Percentiles rank a stretch among this genome's conserved stretches.
Conservation (phyloP, 176 grass and related monocot species). For the Puccinellia tenuiflora region DNA sequence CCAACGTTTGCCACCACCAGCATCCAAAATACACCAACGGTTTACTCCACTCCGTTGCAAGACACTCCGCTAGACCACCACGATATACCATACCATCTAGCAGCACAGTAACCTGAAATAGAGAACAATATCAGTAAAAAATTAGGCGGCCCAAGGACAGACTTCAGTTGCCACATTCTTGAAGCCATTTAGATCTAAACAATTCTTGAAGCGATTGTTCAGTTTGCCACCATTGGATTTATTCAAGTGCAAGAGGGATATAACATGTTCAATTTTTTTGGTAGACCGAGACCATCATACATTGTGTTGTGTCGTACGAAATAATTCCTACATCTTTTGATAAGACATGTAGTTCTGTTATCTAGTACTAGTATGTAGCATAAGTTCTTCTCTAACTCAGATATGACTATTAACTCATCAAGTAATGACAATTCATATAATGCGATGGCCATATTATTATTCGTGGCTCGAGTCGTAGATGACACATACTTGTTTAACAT, state of each 20-base stretch:
- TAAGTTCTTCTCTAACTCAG: not conserved
- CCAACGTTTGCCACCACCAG: not conserved
- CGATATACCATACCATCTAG: not conserved
- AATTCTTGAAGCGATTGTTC: not conserved
- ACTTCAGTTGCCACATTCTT: not conserved
- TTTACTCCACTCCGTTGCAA: not conserved
- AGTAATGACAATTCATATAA: not conserved
- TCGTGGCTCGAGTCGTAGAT: not conserved
- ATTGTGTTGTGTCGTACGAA: not conserved
- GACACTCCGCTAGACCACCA: not conserved
- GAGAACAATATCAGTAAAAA: not conserved
- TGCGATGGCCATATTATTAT: not conserved
- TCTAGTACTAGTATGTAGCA: not conserved
- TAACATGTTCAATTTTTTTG: not conserved
- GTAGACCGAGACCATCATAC: not conserved
- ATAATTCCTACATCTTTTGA: not conserved
- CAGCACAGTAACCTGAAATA: slow-evolving; percentile 17
- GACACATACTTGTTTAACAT: not conserved
- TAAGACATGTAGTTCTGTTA: not conserved
- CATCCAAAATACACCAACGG: not conserved
- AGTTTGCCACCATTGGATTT: not conserved
- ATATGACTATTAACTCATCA: not conserved
- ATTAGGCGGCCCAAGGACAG: not conserved
- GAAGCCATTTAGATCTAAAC: not conserved
- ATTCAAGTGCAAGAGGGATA: not conserved